Base-by-base conservation (phyloP, 2,329 filamentous ascomycete genomes). In the Cladophialophora carrionii region DNA sequence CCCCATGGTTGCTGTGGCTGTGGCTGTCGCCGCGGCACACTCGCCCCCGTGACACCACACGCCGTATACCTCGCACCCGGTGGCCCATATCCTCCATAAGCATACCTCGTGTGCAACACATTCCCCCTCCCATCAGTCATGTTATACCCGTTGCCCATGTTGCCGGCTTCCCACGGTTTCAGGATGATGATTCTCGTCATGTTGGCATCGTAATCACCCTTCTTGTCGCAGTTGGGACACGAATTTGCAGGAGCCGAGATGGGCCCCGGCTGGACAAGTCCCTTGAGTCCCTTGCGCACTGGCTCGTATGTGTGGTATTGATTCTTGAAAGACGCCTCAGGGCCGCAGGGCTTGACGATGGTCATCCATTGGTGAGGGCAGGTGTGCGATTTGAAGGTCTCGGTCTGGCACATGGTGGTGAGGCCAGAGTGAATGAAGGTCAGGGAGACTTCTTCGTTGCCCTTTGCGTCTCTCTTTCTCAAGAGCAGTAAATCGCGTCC, bases 321-420 rank as follows among this genome's bases (percentile, higher is more conserved):
- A 9, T 60, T 52, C 32, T 52, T 60, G 46, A 60, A 60, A 31
- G 43, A 51, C 10, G 62, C 61, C 62, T 66, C 69, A 41, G 72
- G 66, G 4, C 72, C 73, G 71, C 83, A 85, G 8, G 80, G 77
- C 12, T 76, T 72, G 26, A 73, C 74, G 68, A 85, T 79, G 26
- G 76, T 78, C 61, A 83, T 72, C 81, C 82, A 85, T 31, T 77
- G 74, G 67, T 84, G 82, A 7, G 72, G 71, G 72, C 83, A 85
- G 57, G 74, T 76, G 6, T 74, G 73, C 0, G 81, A 82, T 69
- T 78, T 76, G 74, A 78, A 82, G 57, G 77, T 75, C 17, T 76
- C 76, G 34, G 78, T 79, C 31, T 74, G 73, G 72, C 83, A 85
- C 83, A 85, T 85, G 9, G 60, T 65, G 14, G 43, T 52, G 37